A percentile compares a stretch with the other conserved stretches of the same genome.
Evolutionary conservation across 768 basidiomycete species (phyloP).

Genomic region (Collybia nuda): DNA sequence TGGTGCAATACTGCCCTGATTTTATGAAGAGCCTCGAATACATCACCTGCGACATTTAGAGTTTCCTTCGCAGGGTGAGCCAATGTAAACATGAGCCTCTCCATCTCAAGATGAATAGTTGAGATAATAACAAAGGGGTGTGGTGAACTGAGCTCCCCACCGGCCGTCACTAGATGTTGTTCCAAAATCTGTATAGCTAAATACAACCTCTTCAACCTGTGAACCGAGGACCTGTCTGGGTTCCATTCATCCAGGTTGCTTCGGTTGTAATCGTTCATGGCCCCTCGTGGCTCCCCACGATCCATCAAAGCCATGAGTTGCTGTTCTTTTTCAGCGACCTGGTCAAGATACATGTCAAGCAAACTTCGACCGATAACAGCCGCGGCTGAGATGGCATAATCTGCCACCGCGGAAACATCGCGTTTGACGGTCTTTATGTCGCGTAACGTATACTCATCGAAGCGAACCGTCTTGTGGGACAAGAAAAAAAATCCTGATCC

Average conservation of each 20-base stretch:
- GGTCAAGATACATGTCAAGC: slow-evolving; percentile 32
- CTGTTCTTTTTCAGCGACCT: slow-evolving; percentile 18
- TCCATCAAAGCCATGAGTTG: slow-evolving; percentile 17
- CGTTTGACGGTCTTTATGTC: slow-evolving; percentile 20
- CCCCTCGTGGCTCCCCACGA: slow-evolving; percentile 2
- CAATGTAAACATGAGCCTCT: slow-evolving; percentile 15
- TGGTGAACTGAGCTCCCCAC: slow-evolving; percentile 5
- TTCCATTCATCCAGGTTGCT: too few species aligned
- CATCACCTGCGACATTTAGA: slow-evolving; percentile 13
- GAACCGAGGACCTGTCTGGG: too few species aligned
- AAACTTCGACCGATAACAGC: slow-evolving; percentile 29
- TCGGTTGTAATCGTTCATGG: too few species aligned
- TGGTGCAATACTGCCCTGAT: slow-evolving; percentile 28
- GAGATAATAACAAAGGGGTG: slow-evolving; percentile 3
- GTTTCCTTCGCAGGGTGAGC: slow-evolving; percentile 6
- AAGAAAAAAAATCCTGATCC: slow-evolving; percentile 3
- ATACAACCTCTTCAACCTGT: too few species aligned
- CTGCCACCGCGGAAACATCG: slow-evolving; percentile 22
- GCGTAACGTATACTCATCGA: slow-evolving; percentile 32
- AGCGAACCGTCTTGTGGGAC: slow-evolving; percentile 22
- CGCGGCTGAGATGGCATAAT: slow-evolving; percentile 26
- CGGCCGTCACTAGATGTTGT: not conserved
- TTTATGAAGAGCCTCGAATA: slow-evolving; percentile 17
- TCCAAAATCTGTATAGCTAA: not conserved
- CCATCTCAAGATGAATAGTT: slow-evolving; percentile 1